phyloP scores from a whole-genome alignment of 2,329 filamentous ascomycete genomes.

The Rasamsonia emersonii region DNA sequence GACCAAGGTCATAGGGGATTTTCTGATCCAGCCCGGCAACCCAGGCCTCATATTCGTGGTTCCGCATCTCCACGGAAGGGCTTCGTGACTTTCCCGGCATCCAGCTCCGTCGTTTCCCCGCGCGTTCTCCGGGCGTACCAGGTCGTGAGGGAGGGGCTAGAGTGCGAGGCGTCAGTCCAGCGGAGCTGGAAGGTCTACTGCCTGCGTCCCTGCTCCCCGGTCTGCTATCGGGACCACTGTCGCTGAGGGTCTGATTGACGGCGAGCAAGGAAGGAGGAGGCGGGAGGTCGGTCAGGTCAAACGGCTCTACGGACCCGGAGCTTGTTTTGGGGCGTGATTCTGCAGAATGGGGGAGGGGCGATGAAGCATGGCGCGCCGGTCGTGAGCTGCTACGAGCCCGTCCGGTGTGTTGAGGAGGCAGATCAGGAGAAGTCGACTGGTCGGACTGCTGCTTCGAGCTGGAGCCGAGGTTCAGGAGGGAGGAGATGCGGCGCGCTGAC shows the following conservation, averaged over 20 bases:
- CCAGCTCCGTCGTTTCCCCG: slow-evolving; percentile 35
- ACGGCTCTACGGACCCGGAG: slow-evolving; percentile 17
- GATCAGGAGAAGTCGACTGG: no score
- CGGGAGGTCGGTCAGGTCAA: slow-evolving; percentile 24
- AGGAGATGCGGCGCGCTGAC: slow-evolving; percentile 38
- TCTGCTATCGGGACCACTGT: slow-evolving; percentile 28
- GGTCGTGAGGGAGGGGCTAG: slow-evolving; percentile 25
- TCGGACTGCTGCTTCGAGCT: slow-evolving; percentile 18
- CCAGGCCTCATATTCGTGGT: slow-evolving; percentile 44
- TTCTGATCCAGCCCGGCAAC: slow-evolving; percentile 50
- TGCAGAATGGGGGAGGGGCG: slow-evolving; percentile 20
- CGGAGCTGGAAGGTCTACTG: slow-evolving; percentile 24
- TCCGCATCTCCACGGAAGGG: slow-evolving; percentile 24
- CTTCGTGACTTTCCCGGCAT: slow-evolving; percentile 31
- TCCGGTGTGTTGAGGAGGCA: no score
- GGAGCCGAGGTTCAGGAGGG: slow-evolving; percentile 35
- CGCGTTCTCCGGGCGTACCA: slow-evolving; percentile 17
- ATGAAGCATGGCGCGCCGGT: slow-evolving; percentile 26
- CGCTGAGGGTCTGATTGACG: slow-evolving; percentile 29
- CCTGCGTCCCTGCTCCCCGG: slow-evolving; percentile 25
- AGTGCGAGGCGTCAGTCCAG: slow-evolving; percentile 25
- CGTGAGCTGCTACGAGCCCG: slow-evolving; percentile 22
- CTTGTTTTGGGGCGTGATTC: slow-evolving; percentile 19
- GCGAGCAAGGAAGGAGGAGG: slow-evolving; percentile 33
- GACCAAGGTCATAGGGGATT: slow-evolving; percentile 46